A percentile compares a stretch with the other conserved stretches of the same genome.
Conservation (phyloP, 129 eudicot genomes). For the Lonicera japonica region DNA sequence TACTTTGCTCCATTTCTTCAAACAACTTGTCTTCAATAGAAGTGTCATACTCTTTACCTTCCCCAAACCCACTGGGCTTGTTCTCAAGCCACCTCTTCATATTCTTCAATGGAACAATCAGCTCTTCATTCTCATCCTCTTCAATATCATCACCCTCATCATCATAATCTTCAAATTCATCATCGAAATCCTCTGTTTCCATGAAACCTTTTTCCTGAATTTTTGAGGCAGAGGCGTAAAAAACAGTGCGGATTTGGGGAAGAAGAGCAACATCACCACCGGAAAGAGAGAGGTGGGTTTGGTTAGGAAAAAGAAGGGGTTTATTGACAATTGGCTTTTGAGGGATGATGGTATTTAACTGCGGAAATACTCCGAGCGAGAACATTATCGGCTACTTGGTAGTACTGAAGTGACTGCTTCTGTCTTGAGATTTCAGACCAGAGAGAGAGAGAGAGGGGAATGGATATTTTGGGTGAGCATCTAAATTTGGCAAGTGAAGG, state of each 20-base stretch:
- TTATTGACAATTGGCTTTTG: slow-evolving; percentile 27
- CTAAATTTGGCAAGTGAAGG: too few relatives aligned
- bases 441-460: background rate
- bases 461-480: too few relatives aligned
- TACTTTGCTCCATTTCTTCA: slow-evolving; percentile 73
- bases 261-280: slow-evolving; percentile 6
- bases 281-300: slow-evolving; percentile 22
- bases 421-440: too few relatives aligned
- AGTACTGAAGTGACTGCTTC: too few relatives aligned
- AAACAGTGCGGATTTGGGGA: slow-evolving; percentile 23
- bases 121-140: slow-evolving; percentile 50
- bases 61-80: slow-evolving; percentile 84
- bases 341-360: slow-evolving; percentile 16
- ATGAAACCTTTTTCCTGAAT: slow-evolving; percentile 13
- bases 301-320: slow-evolving; percentile 17
- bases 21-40: slow-evolving; percentile 71
- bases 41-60: slow-evolving; percentile 86
- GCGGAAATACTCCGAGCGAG: slow-evolving; percentile 31
- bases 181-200: slow-evolving; percentile 35
- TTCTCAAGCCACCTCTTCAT: slow-evolving; percentile 59
- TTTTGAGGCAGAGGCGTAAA: slow-evolving; percentile 39
- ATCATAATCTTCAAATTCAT: slow-evolving; percentile 32
- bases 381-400: slow-evolving; percentile 20
- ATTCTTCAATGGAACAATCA: slow-evolving; percentile 42
- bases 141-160: slow-evolving; percentile 32